Conservation (phyloP, 192 early-diverging fungal species). For the Pilaira anomala region DNA sequence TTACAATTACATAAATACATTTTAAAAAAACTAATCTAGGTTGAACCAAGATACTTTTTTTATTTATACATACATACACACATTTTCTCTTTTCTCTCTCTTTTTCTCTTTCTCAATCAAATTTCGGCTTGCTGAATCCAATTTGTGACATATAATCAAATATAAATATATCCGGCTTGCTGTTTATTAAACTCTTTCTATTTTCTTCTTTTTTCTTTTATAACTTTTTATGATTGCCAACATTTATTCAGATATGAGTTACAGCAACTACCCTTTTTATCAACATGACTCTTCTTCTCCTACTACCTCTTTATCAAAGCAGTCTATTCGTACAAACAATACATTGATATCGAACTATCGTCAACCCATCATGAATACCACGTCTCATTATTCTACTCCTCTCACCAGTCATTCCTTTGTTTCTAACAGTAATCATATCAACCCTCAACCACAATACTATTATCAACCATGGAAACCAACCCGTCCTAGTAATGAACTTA, state of each 20-base stretch:
- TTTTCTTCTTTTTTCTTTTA: neutral
- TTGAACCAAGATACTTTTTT: conserved; percentile 3
- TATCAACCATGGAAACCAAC: neutral
- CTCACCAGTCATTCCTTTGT: neutral
- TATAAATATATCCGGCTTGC: conserved; percentile 9
- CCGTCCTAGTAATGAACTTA: neutral
- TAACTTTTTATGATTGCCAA: too few species aligned
- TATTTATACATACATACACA: neutral
- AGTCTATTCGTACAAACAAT: too few species aligned
- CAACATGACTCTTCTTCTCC: too few species aligned
- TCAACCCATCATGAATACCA: too few species aligned
- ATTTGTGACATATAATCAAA: neutral
- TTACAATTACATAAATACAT: neutral
- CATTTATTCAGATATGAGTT: too few species aligned
- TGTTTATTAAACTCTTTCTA: neutral
- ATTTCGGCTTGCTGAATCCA: conserved; percentile 8
- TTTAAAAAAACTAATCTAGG: conserved; percentile 3
- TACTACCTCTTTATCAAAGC: too few species aligned
- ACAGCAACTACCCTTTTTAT: too few species aligned
- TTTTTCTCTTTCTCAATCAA: neutral
- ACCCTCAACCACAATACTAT: neutral
- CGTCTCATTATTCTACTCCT: neutral
- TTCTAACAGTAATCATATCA: neutral
- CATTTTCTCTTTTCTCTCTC: neutral
- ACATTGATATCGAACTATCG: too few species aligned